Evolutionary conservation across 148 eudicot species (phyloP).

Genomic region (Persicaria tinctoria): DNA sequence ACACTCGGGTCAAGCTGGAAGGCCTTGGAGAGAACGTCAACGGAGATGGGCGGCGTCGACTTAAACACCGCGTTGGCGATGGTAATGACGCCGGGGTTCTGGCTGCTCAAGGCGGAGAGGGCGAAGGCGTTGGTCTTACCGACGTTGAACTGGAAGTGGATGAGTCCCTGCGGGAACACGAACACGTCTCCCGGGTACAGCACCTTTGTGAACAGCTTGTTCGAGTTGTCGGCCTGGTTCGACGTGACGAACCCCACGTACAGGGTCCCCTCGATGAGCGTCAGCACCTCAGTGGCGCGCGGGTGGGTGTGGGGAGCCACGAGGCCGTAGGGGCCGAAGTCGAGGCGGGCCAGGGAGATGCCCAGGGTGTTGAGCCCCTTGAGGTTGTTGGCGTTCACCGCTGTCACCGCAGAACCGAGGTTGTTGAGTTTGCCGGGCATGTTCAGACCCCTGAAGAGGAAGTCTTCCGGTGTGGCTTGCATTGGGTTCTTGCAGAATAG

Average conservation of each 20-base stretch:
- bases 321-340: not conserved
- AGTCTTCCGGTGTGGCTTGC: not conserved
- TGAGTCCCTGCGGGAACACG: not conserved
- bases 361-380: not conserved
- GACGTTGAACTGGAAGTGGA: not conserved
- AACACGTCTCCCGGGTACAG: not conserved
- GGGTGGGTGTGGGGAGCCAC: not conserved
- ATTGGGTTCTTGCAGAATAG: slow-evolving; percentile 7
- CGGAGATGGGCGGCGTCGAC: not conserved
- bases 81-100: not conserved
- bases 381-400: not conserved
- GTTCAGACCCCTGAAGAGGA: not conserved
- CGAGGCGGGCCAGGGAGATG: not conserved
- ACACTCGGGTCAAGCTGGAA: no score
- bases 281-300: not conserved
- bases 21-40: no score
- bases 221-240: not conserved
- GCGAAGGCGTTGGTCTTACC: no score
- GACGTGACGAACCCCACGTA: no score
- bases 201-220: not conserved
- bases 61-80: not conserved
- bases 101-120: not conserved
- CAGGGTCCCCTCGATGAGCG: no score
- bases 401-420: not conserved
- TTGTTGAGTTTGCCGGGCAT: not conserved